Percentiles rank a stretch among this genome's conserved stretches.
These are phyloP conservation scores for Candida nanaspora DNA, from an alignment of 805 yeast species.

Conservation along the genomic window DNA sequence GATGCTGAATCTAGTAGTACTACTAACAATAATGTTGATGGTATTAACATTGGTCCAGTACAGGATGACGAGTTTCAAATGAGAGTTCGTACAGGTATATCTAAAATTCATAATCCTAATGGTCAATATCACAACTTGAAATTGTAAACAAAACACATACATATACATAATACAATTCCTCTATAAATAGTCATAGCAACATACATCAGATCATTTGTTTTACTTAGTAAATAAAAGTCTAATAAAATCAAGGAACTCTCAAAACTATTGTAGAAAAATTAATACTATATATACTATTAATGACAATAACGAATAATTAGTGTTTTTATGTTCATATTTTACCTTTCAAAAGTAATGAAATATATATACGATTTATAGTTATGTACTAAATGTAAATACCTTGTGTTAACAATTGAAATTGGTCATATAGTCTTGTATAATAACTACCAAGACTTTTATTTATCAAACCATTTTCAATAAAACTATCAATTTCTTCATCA, in stretches of 20 bases:
- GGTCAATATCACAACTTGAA: conserved; percentile 25
- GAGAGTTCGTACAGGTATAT: conserved; percentile 34
- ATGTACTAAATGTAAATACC: conserved; percentile 70
- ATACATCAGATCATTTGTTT: too few species aligned
- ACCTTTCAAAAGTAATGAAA: too few species aligned
- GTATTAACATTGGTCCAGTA: too few species aligned
- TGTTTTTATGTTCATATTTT: too few species aligned
- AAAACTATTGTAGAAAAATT: too few species aligned
- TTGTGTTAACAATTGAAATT: conserved; percentile 89
- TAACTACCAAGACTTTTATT: conserved; percentile 80
- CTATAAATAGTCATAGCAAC: too few species aligned
- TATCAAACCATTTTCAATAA: conserved; percentile 71
- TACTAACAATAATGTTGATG: conserved; percentile 5
- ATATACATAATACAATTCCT: neutral
- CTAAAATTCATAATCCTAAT: conserved; percentile 32
- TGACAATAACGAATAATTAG: too few species aligned
- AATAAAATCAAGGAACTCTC: too few species aligned
- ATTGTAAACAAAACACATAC: conserved; percentile 4
- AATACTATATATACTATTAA: too few species aligned
- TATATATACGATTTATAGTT: neutral
- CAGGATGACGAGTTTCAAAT: conserved; percentile 33
- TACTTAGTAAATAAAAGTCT: too few species aligned
- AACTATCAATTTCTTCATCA: conserved; percentile 66
- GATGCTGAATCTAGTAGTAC: neutral
- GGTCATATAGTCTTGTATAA: conserved; percentile 90